A percentile compares a stretch with the other conserved stretches of the same genome.
Conservation (phyloP, 192 early-diverging fungal species). For the Nowakowskiella sp. region DNA sequence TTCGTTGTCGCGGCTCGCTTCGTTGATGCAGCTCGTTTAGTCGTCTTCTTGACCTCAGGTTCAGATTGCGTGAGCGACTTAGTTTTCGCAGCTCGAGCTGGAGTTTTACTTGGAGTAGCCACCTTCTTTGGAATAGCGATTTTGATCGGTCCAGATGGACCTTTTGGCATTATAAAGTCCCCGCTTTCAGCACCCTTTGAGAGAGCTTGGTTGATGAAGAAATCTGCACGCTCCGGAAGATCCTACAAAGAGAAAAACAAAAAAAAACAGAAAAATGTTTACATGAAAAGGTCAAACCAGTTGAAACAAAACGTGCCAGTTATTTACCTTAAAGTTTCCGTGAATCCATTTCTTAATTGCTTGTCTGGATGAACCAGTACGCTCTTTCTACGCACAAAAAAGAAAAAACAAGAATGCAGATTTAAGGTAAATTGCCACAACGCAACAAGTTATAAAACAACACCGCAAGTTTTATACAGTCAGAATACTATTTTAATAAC, state of each 20-base stretch:
- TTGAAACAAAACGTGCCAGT: constrained; percentile 3
- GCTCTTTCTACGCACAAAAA: constrained; percentile 49
- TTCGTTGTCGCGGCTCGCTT: not conserved
- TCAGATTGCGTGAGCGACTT: not conserved
- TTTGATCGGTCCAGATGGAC: constrained; percentile 58
- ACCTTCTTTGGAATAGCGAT: constrained; percentile 48
- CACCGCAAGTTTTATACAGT: too few relatives aligned
- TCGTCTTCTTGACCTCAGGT: not conserved
- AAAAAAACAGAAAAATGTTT: constrained; percentile 1
- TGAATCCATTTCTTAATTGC: constrained; percentile 74
- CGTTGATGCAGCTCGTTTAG: not conserved
- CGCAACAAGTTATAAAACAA: not conserved
- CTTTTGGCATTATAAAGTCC: constrained; percentile 59
- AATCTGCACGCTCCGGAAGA: constrained; percentile 40
- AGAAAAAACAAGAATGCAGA: not conserved
- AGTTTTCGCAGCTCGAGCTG: not conserved
- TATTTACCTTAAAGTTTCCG: constrained; percentile 58
- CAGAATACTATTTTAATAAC: too few relatives aligned
- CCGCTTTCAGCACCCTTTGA: constrained; percentile 58
- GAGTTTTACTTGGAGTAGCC: not conserved
- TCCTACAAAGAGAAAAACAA: constrained; percentile 8
- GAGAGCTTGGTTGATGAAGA: constrained; percentile 55
- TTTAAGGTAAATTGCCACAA: not conserved
- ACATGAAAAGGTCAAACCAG: constrained; percentile 5
- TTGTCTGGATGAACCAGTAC: constrained; percentile 63